A percentile compares a stretch with the other conserved stretches of the same genome.
phyloP scores from a whole-genome alignment of 2,329 filamentous ascomycete genomes.

The Tolypocladium amazonense region DNA sequence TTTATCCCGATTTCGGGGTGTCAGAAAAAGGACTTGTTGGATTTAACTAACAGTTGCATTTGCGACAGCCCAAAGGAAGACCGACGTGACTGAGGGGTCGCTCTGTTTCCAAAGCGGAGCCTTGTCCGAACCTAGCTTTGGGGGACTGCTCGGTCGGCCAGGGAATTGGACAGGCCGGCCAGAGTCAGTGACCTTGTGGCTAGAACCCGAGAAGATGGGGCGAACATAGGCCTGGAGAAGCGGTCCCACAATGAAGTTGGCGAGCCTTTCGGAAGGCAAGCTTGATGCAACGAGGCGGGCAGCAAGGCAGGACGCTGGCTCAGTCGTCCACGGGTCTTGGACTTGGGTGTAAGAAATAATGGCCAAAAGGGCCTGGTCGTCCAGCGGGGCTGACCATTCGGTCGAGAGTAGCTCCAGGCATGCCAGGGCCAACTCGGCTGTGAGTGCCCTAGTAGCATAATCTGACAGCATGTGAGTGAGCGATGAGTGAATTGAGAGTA shows the following conservation, averaged over 20 bases:
- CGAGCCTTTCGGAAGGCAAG: slow-evolving; percentile 7
- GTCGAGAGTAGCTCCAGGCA: slow-evolving; percentile 15
- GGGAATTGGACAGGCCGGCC: slow-evolving; percentile 18
- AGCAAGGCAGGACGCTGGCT: slow-evolving; percentile 18
- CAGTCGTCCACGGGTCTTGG: slow-evolving; percentile 27
- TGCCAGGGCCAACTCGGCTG: slow-evolving; percentile 15
- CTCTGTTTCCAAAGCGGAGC: neutral
- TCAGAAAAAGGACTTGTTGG: no score
- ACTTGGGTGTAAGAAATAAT: slow-evolving; percentile 20
- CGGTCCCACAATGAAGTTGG: slow-evolving; percentile 37
- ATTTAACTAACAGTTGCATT: slow-evolving; percentile 4
- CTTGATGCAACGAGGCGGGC: slow-evolving; percentile 18
- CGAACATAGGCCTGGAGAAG: slow-evolving; percentile 55
- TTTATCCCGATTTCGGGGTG: neutral
- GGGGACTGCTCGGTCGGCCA: neutral
- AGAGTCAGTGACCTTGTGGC: slow-evolving; percentile 27
- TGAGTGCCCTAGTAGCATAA: slow-evolving; percentile 1
- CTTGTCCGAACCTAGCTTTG: neutral
- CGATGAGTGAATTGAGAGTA: neutral
- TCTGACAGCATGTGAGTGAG: neutral
- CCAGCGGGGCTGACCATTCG: neutral
- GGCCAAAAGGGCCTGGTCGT: slow-evolving; percentile 16
- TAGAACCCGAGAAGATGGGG: slow-evolving; percentile 51
- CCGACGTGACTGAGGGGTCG: neutral
- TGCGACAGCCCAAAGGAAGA: slow-evolving; percentile 5